Evolutionary conservation across 306 rosid genomes (phyloP), one percentile per base, ranked within the genome.

Genomic region (Corylus americana): DNA sequence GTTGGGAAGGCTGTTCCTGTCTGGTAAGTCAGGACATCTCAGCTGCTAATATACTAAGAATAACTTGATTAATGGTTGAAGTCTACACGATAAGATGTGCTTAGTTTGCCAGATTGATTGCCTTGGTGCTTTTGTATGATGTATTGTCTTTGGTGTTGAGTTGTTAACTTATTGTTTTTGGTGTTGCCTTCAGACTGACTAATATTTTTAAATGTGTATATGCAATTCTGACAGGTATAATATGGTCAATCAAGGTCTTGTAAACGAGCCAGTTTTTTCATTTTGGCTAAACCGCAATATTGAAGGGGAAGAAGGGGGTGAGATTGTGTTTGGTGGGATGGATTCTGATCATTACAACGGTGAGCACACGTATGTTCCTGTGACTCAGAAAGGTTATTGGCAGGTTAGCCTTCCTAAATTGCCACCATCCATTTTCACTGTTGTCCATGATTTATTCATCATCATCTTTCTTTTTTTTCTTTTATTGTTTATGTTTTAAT

Each of bases 361-460:
- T n/a, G 83, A 81, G 53, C 88, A 81, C 78, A 85, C 81, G n/a
- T 81, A 78, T 49, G 81, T 81, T 58, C 85, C 83, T 31, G 74
- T 85, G 47, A 74, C 85, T 48, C 85, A 54, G 49, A 85, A 81
- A 78, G 88, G 88, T 44, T 81, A 81, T 62, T 85, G 85, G 88
- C 88, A 81, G 83, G 83, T 85, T 70, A 62, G 31, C 76, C 73
- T 45, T 29, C 44, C 55, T 50, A 80, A 77, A 50, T 50, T 48
- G 1, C 62, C 18, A 29, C 27, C 61, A 3, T 73, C 76, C 47
- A 25, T 73, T 66, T 42, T 11, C 1, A 17, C 7, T 9, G 58
- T 69, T 11, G 29, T 14, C 55, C 61, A 39, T 80, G 66, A 11
- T 72, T 13, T 55, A n/a, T 45, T 6, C 45, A 20, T 44, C 51